Evolutionary conservation across 1,284 basidiomycete genomes (phyloP), one percentile per base, ranked within the genome.

Genomic region (Hemileia vastatrix): DNA sequence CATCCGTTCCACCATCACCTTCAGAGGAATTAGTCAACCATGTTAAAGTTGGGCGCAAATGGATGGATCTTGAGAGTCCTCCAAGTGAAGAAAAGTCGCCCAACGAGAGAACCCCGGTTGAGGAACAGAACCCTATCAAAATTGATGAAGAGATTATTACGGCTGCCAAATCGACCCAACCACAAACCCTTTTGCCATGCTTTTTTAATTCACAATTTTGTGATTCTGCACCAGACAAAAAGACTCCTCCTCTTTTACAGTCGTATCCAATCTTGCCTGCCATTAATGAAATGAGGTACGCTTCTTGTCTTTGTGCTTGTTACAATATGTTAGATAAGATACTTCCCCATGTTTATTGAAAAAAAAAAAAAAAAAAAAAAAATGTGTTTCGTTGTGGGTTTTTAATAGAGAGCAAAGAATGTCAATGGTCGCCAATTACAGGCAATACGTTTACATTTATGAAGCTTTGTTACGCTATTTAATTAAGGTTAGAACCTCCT

Each of bases 371-470:
- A n/a, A n/a, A n/a, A n/a, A n/a, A n/a, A n/a, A n/a, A n/a, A n/a
- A n/a, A n/a, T n/a, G n/a, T n/a, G n/a, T n/a, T n/a, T n/a, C n/a
- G n/a, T n/a, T n/a, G n/a, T n/a, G n/a, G n/a, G n/a, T n/a, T n/a
- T n/a, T n/a, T n/a, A n/a, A 18, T 44, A 59, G 72, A 13, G 68
- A 70, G 60, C 71, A 73, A 52, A 67, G 72, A 15, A 74, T 74
- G 72, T 68, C 66, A 51, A 72, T 71, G 67, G 69, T 74, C n/a
- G 72, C 72, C 31, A 74, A 73, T 62, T 68, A 66, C 24, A 60
- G 70, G 0, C 72, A 74, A 57, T 74, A 67, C 51, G 68, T 69
- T 9, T 71, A 66, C 40, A 66, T 70, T 6, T 58, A 70, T 57
- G 66, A 69, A 47, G 68, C 66, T 49, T 62, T 71, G 2, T 49